Conservation (phyloP, 352 stramenopile species). For the Phytophthora sp. region DNA sequence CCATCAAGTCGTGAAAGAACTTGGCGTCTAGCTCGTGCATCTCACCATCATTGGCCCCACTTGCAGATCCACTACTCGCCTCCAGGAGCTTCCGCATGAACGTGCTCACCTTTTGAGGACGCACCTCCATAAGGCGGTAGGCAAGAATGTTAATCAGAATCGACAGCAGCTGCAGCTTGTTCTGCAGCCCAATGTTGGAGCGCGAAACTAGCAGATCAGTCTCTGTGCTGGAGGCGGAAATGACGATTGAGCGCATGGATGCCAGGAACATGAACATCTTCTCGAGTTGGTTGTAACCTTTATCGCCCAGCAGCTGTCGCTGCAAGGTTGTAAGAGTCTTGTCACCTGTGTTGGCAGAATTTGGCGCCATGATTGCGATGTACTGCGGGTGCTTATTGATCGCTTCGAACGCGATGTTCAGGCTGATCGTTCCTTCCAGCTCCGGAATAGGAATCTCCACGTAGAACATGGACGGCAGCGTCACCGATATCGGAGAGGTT, state of each 20-base stretch:
- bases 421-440: constrained; percentile 68
- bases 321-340: constrained; percentile 56
- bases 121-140: constrained; percentile 79
- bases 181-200: constrained; percentile 79
- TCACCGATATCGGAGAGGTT: constrained; percentile 42
- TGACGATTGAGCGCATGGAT: constrained; percentile 82
- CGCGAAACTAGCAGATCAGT: constrained; percentile 41
- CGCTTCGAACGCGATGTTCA: constrained; percentile 87
- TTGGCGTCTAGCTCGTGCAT: constrained; percentile 48
- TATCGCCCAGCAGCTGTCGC: constrained; percentile 77
- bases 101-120: constrained; percentile 44
- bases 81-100: constrained; percentile 64
- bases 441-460: constrained; percentile 81
- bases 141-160: constrained; percentile 86
- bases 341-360: constrained; percentile 20
- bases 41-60: constrained; percentile 25
- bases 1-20: constrained; percentile 44
- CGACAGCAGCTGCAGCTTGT: constrained; percentile 83
- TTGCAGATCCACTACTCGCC: constrained; percentile 33
- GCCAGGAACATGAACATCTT: constrained; percentile 87
- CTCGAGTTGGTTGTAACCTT: constrained; percentile 88
- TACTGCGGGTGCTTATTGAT: constrained; percentile 82
- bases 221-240: constrained; percentile 40
- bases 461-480: constrained; percentile 85
- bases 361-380: constrained; percentile 71